phyloP scores from a whole-genome alignment of 768 basidiomycete genomes.

The Lactarius pseudohatsudake region DNA sequence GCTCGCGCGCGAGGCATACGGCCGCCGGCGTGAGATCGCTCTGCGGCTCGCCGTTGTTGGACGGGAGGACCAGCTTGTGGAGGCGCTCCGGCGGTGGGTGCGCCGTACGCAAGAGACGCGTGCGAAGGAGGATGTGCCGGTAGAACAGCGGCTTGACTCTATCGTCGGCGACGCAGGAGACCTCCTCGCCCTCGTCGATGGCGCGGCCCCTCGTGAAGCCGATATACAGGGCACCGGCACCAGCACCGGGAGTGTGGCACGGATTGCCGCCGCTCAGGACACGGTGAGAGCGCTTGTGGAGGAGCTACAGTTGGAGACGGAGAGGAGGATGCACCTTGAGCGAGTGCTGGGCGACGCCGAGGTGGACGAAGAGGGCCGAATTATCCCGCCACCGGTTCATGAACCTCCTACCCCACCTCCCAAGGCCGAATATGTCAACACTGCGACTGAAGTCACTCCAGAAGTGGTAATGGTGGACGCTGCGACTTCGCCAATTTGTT shows the following conservation, averaged over 20 bases:
- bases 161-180: slow-evolving; percentile 25
- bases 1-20: slow-evolving; percentile 67
- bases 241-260: slow-evolving; percentile 50
- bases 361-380: slow-evolving; percentile 17
- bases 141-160: slow-evolving; percentile 17
- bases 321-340: slow-evolving; percentile 48
- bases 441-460: background rate
- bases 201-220: slow-evolving; percentile 29
- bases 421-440: background rate
- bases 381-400: slow-evolving; percentile 12
- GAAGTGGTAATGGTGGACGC: slow-evolving; percentile 24
- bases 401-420: slow-evolving; percentile 7
- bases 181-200: slow-evolving; percentile 35
- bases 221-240: slow-evolving; percentile 33
- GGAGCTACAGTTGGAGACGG: slow-evolving; percentile 59
- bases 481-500: slow-evolving; percentile 26
- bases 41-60: slow-evolving; percentile 60
- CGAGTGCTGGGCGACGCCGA: slow-evolving; percentile 31
- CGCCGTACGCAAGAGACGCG: slow-evolving; percentile 48
- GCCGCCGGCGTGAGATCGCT: slow-evolving; percentile 68
- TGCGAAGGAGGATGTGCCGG: slow-evolving; percentile 23
- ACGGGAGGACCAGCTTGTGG: slow-evolving; percentile 61
- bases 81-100: slow-evolving; percentile 57
- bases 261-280: slow-evolving; percentile 50
- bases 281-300: slow-evolving; percentile 51